Evolutionary conservation across 192 early-diverging fungal genomes (phyloP).

Genomic region (Cetraspora pellucida): DNA sequence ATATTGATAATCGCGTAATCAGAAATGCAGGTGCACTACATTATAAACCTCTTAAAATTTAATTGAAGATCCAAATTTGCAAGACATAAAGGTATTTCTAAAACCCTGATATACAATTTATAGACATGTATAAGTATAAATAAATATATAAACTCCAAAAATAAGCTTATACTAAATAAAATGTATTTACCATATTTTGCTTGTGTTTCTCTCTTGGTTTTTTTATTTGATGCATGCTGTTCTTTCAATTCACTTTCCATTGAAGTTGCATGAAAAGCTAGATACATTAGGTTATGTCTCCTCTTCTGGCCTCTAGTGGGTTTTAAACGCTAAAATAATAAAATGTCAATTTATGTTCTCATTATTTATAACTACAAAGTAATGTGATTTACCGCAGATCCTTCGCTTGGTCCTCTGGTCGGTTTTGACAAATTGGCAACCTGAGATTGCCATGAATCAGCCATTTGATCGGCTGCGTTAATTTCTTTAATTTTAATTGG

Average conservation of each 20-base stretch:
- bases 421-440: conserved; percentile 24
- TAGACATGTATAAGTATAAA: not conserved
- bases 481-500: conserved; percentile 32
- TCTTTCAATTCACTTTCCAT: conserved; percentile 65
- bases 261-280: conserved; percentile 73
- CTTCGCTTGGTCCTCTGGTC: not conserved
- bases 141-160: not conserved
- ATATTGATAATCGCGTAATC: no score
- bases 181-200: conserved; percentile 61
- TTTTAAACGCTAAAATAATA: conserved; percentile 48
- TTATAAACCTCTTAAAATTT: no score
- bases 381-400: not conserved
- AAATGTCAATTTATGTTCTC: not conserved
- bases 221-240: conserved; percentile 59
- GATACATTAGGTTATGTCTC: conserved; percentile 78
- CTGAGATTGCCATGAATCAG: conserved; percentile 28
- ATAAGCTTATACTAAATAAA: not conserved
- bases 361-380: not conserved
- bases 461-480: conserved; percentile 28
- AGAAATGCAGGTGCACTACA: no score
- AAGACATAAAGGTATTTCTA: no score
- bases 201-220: conserved; percentile 65
- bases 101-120: no score
- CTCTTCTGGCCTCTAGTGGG: conserved; percentile 63
- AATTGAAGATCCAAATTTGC: no score